phyloP scores from a whole-genome alignment of 805 yeast genomes.

The Myxozyma geophila region DNA sequence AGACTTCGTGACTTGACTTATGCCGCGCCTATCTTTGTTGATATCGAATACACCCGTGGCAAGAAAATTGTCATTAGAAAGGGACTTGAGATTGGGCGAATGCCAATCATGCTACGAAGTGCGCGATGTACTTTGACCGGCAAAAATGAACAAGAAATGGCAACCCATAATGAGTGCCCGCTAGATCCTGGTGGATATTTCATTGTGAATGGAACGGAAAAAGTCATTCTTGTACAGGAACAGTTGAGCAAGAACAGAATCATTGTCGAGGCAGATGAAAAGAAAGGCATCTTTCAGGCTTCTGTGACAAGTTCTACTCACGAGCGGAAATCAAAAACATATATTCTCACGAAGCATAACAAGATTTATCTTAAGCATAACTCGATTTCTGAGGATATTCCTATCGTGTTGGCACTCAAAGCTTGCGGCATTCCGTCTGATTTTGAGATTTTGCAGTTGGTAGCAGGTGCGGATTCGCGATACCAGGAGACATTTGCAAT shows the following conservation, averaged over 20 bases:
- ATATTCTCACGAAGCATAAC: constrained; percentile 89
- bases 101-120: constrained; percentile 98
- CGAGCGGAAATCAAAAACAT: constrained; percentile 96
- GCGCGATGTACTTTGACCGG: constrained; percentile 87
- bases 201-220: constrained; percentile 96
- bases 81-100: constrained; percentile 92
- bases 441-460: constrained; percentile 88
- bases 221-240: constrained; percentile 94
- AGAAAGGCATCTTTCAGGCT: constrained; percentile 92
- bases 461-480: constrained; percentile 84
- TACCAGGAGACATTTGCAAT: constrained; percentile 93
- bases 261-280: constrained; percentile 96
- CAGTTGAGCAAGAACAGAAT: constrained; percentile 96
- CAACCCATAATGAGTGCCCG: constrained; percentile 88
- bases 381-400: constrained; percentile 92
- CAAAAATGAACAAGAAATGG: constrained; percentile 81
- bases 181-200: constrained; percentile 99
- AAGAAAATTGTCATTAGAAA: constrained; percentile 86
- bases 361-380: constrained; percentile 91
- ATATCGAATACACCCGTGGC: constrained; percentile 96
- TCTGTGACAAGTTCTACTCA: constrained; percentile 98
- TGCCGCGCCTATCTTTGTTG: constrained; percentile 94
- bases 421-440: constrained; percentile 96
- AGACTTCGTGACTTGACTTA: constrained; percentile 94
- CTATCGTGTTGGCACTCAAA: constrained; percentile 87